These are phyloP conservation scores for Gossypium stocksii DNA, from an alignment of 345 rosid species.

Conservation along the genomic window DNA sequence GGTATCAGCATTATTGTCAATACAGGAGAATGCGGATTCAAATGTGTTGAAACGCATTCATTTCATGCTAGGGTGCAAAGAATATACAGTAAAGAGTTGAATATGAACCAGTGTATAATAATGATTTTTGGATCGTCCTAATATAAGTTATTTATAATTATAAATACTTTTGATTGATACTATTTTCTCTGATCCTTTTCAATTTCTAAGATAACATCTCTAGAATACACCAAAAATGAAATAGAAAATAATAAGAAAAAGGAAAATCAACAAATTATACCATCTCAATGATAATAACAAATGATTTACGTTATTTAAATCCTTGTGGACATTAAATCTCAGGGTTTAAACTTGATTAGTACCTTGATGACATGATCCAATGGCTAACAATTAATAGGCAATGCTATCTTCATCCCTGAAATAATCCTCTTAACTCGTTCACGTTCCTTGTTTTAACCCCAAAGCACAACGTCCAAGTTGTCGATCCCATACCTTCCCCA, in stretches of 20 bases:
- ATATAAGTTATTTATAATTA: too few species aligned
- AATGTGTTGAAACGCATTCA: not conserved
- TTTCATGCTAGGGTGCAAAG: not conserved
- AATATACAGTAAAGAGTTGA: not conserved
- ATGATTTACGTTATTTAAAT: too few species aligned
- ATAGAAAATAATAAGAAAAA: not conserved
- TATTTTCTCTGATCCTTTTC: not conserved
- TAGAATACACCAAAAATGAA: not conserved
- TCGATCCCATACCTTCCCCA: constrained; percentile 15
- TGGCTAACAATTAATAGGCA: constrained; percentile 36
- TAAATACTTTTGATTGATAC: not conserved
- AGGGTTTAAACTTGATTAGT: not conserved
- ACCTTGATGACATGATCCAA: constrained; percentile 20
- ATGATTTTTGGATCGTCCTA: too few species aligned
- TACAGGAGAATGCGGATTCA: fast-evolving
- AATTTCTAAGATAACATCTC: not conserved
- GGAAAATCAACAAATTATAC: not conserved
- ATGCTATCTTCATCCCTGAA: constrained; percentile 36
- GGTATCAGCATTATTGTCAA: too few species aligned
- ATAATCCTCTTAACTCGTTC: constrained; percentile 26
- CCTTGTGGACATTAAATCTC: too few species aligned
- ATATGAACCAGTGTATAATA: too few species aligned
- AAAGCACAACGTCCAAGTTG: constrained; percentile 35
- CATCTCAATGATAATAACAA: not conserved
- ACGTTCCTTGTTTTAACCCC: constrained; percentile 13